Percentiles rank a stretch among this genome's conserved stretches.
Conservation (phyloP, 148 eudicot genomes). For the Camellia japonica region DNA sequence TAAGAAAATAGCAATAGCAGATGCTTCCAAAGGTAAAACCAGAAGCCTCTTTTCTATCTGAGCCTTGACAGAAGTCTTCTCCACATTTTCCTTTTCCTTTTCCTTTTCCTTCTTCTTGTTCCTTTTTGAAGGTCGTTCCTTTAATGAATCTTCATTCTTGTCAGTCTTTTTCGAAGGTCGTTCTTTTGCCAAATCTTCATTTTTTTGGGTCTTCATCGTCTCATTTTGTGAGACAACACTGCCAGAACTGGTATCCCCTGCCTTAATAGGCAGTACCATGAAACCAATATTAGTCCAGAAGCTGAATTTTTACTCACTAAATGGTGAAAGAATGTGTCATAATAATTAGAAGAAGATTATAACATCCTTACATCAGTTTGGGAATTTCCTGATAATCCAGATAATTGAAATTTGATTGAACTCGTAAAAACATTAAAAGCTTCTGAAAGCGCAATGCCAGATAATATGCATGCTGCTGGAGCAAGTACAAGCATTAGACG, state of each 20-base stretch:
- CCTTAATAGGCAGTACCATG: slow-evolving; percentile 43
- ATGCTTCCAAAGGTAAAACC: slow-evolving; percentile 82
- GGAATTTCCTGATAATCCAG: slow-evolving; percentile 35
- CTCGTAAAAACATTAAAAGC: slow-evolving; percentile 81
- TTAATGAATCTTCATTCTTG: slow-evolving; percentile 49
- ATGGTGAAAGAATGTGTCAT: background rate
- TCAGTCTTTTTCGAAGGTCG: slow-evolving; percentile 40
- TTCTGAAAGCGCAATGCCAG: slow-evolving; percentile 97
- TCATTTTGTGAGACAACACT: slow-evolving; percentile 38
- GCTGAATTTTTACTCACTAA: background rate
- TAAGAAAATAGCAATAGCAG: slow-evolving; percentile 65
- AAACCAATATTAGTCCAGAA: slow-evolving; percentile 21
- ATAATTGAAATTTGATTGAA: slow-evolving; percentile 74
- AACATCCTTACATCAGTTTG: slow-evolving; percentile 45
- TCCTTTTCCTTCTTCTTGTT: slow-evolving; percentile 80
- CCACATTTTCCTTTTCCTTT: slow-evolving; percentile 73
- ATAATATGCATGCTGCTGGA: slow-evolving; percentile 95
- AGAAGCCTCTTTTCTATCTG: slow-evolving; percentile 62
- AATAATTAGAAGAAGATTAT: background rate
- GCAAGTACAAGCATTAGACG: slow-evolving; percentile 99
- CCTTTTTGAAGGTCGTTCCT: slow-evolving; percentile 28
- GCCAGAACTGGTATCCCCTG: slow-evolving; percentile 56
- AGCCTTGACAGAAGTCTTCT: slow-evolving; percentile 50
- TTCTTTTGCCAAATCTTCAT: slow-evolving; percentile 39
- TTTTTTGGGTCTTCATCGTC: slow-evolving; percentile 50